These are phyloP conservation scores for Actinomortierella wolfii DNA, from an alignment of 371 early-diverging fungal genomes.

Conservation along the genomic window DNA sequence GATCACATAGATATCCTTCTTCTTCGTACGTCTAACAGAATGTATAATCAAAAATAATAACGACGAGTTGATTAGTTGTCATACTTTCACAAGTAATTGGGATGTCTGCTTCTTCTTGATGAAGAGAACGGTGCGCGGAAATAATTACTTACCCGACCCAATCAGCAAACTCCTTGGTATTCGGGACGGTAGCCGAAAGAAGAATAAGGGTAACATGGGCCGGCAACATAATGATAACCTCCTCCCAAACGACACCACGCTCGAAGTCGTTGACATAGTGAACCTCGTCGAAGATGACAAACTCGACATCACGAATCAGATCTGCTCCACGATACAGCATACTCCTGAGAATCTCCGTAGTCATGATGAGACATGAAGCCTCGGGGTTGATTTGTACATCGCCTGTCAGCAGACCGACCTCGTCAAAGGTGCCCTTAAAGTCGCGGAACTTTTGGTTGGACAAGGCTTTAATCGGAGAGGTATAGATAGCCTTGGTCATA, in stretches of 20 bases:
- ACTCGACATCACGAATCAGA: slow-evolving; percentile 97
- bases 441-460: slow-evolving; percentile 99
- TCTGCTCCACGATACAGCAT: slow-evolving; percentile 99
- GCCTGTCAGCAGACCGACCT: slow-evolving; percentile 99
- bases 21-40: slow-evolving; percentile 83
- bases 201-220: slow-evolving; percentile 93
- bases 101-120: no score
- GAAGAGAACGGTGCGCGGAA: background rate
- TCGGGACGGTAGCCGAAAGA: slow-evolving; percentile 99
- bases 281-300: slow-evolving; percentile 99
- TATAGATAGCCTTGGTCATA: slow-evolving; percentile 98
- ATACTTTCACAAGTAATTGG: background rate
- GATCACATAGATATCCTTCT: slow-evolving; percentile 97
- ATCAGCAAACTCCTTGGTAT: slow-evolving; percentile 98
- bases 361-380: slow-evolving; percentile 98
- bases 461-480: slow-evolving; percentile 99
- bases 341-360: slow-evolving; percentile 98
- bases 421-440: slow-evolving; percentile 86
- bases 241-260: slow-evolving; percentile 99
- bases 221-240: slow-evolving; percentile 99
- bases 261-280: slow-evolving; percentile 99
- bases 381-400: slow-evolving; percentile 98
- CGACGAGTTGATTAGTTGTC: background rate
- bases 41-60: background rate
- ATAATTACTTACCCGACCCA: slow-evolving; percentile 90